Conservation (phyloP, 2,329 filamentous ascomycete species). For the Aspergillus ibericus region DNA sequence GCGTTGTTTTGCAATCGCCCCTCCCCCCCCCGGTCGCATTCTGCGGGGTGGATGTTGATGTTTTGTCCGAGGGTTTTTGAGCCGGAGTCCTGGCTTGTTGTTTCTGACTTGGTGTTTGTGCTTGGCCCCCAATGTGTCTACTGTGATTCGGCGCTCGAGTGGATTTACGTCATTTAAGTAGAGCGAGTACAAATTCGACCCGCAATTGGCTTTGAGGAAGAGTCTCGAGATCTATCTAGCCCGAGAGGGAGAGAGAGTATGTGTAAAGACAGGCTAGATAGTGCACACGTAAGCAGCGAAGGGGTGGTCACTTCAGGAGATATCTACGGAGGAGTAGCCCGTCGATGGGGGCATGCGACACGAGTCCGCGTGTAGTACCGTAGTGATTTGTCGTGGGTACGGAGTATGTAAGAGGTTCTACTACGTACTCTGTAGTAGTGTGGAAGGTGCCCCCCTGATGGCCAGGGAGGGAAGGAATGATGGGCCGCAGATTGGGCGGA, state of each 20-base stretch:
- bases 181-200: not conserved
- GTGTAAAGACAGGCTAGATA: not conserved
- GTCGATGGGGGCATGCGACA: too few relatives aligned
- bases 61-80: not conserved
- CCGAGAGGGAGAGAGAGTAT: not conserved
- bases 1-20: not conserved
- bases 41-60: not conserved
- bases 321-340: too few relatives aligned
- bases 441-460: too few relatives aligned
- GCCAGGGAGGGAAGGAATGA: not conserved
- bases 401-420: too few relatives aligned
- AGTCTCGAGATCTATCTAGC: not conserved
- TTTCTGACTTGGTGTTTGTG: not conserved
- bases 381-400: too few relatives aligned
- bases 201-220: not conserved
- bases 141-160: not conserved
- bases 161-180: not conserved
- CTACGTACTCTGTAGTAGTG: too few relatives aligned
- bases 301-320: too few relatives aligned
- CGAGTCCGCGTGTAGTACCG: too few relatives aligned
- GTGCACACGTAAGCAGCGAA: not conserved
- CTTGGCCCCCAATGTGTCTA: not conserved
- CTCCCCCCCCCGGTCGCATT: not conserved
- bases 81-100: slow-evolving; percentile 9
- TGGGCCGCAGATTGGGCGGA: not conserved